phyloP scores from a whole-genome alignment of 345 rosid genomes.

The Aquilaria malaccensis region DNA sequence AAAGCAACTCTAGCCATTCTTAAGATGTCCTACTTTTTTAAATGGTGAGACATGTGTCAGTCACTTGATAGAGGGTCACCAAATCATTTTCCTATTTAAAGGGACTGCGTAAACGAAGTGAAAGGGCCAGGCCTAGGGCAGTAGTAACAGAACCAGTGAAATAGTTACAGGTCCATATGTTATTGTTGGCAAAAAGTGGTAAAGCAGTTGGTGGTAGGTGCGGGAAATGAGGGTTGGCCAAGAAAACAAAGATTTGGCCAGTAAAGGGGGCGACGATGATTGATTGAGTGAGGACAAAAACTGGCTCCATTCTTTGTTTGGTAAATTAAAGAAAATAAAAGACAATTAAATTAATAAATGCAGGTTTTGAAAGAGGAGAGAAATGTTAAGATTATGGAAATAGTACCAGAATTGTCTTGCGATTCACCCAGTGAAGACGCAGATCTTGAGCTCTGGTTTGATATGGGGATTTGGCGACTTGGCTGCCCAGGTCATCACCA shows the following conservation, averaged over 20 bases:
- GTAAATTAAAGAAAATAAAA: background rate
- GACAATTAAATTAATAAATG: background rate
- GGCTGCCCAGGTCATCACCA: conserved; percentile 35
- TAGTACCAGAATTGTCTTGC: conserved; percentile 34
- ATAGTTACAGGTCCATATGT: background rate
- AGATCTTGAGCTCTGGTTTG: conserved; percentile 34
- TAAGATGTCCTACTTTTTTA: too few relatives aligned
- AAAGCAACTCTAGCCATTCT: too few relatives aligned
- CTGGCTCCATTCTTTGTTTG: background rate
- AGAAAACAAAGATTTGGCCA: too few relatives aligned
- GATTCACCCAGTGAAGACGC: conserved; percentile 39
- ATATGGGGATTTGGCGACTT: conserved; percentile 42
- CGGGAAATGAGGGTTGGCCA: too few relatives aligned
- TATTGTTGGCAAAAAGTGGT: background rate
- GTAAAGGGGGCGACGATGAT: too few relatives aligned
- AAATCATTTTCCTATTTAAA: too few relatives aligned
- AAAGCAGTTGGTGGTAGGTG: background rate
- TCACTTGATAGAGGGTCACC: too few relatives aligned
- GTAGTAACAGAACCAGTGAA: background rate
- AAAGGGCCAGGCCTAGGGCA: background rate
- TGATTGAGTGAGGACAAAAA: background rate
- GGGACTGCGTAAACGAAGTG: too few relatives aligned
- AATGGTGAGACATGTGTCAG: too few relatives aligned
- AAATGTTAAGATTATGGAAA: conserved; percentile 33
- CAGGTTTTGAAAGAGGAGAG: background rate